A percentile compares a stretch with the other conserved stretches of the same genome.
Evolutionary conservation across 169 alveolate species (phyloP).

Genomic region (Theileria annulata): DNA sequence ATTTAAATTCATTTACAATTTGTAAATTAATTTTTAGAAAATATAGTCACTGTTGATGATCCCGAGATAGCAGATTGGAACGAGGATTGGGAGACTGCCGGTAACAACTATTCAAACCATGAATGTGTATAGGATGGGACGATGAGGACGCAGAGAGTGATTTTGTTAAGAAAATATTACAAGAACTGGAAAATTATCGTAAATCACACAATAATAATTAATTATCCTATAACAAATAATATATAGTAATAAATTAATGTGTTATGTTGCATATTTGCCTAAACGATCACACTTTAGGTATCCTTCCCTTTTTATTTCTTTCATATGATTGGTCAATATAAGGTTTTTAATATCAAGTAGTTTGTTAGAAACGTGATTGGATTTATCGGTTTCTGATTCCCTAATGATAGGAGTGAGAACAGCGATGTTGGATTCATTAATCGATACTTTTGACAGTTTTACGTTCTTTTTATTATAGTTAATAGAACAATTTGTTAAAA

Average conservation of each 20-base stretch:
- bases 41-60: conserved; percentile 61
- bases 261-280: conserved; percentile 40
- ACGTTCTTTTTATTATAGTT: not conserved
- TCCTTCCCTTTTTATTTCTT: conserved; percentile 52
- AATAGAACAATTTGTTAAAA: conserved; percentile 22
- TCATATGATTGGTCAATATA: conserved; percentile 38
- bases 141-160: conserved; percentile 67
- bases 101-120: conserved; percentile 11
- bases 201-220: conserved; percentile 18
- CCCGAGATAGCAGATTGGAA: conserved; percentile 68
- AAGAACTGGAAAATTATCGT: conserved; percentile 64
- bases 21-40: conserved; percentile 16
- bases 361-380: not conserved
- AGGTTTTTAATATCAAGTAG: conserved; percentile 9
- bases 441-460: not conserved
- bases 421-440: conserved; percentile 40
- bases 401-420: conserved; percentile 3
- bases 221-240: not conserved
- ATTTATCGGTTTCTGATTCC: not conserved
- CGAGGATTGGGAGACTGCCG: conserved; percentile 71
- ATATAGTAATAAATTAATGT: no score
- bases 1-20: not conserved
- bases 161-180: conserved; percentile 61
- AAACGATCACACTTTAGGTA: conserved; percentile 51
- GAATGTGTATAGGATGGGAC: conserved; percentile 61